phyloP scores from a whole-genome alignment of 208 protist genomes.

The Naegleria fowleri region DNA sequence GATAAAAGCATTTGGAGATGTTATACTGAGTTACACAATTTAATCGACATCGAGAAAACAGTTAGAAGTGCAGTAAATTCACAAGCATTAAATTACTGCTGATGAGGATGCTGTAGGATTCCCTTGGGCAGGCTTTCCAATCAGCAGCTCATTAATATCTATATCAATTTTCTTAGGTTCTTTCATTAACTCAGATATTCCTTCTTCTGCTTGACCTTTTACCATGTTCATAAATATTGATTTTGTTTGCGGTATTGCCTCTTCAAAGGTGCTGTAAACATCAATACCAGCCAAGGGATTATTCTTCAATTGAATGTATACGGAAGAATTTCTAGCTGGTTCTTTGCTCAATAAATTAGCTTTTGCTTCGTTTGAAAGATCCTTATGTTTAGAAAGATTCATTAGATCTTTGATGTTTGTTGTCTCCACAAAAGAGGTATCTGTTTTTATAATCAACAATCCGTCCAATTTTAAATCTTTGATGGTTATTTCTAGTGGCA shows the following conservation, averaged over 20 bases:
- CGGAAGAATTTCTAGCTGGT: not conserved
- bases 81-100: too few species aligned
- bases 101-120: not conserved
- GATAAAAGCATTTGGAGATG: not conserved
- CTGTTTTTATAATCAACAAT: not conserved
- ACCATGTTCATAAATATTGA: not conserved
- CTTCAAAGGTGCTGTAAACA: not conserved
- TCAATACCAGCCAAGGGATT: not conserved
- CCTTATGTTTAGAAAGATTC: not conserved
- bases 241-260: not conserved
- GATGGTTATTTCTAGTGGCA: not conserved
- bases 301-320: not conserved
- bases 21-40: not conserved
- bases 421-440: not conserved
- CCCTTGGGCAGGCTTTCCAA: not conserved
- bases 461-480: not conserved
- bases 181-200: not conserved
- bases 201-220: not conserved
- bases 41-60: too few species aligned
- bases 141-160: not conserved
- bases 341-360: not conserved
- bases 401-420: not conserved
- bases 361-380: not conserved
- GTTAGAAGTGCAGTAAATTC: too few species aligned
- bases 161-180: not conserved